Evolutionary conservation across 768 basidiomycete species (phyloP).

Genomic region (Termitomyces sp.): DNA sequence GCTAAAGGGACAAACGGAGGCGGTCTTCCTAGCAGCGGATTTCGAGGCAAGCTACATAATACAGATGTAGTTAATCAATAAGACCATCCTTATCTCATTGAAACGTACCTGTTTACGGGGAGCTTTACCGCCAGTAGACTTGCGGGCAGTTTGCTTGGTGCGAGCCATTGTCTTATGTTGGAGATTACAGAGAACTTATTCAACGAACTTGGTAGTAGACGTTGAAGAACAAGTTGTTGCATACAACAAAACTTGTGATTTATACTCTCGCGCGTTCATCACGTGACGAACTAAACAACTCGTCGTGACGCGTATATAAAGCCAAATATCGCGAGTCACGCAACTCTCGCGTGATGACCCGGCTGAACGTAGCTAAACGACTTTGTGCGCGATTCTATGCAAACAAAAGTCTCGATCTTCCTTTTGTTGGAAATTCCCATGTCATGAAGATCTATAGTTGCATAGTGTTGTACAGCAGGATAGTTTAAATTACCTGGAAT

Average conservation of each 20-base stretch:
- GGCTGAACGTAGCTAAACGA: no score
- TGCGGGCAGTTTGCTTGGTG: conserved; percentile 16
- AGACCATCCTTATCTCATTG: background rate
- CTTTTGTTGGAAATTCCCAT: no score
- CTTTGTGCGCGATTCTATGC: no score
- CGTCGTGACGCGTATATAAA: conserved; percentile 4
- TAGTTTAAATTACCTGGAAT: no score
- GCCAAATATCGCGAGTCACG: background rate
- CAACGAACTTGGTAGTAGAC: background rate
- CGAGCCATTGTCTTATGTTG: conserved; percentile 9
- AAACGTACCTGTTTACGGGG: conserved; percentile 13
- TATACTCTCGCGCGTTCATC: conserved; percentile 3
- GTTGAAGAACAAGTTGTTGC: conserved; percentile 9
- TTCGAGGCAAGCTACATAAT: conserved; percentile 12
- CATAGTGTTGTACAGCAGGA: no score
- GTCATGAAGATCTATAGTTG: no score
- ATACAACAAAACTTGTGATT: conserved; percentile 1
- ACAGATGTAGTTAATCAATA: background rate
- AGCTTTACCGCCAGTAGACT: conserved; percentile 16
- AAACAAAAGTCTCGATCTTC: no score
- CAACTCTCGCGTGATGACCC: no score
- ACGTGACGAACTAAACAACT: conserved; percentile 12
- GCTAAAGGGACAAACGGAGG: background rate
- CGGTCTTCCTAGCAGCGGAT: conserved; percentile 13
- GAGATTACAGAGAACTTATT: background rate